Conservation (phyloP, 208 protist genomes). For the Trypanosoma brucei region DNA sequence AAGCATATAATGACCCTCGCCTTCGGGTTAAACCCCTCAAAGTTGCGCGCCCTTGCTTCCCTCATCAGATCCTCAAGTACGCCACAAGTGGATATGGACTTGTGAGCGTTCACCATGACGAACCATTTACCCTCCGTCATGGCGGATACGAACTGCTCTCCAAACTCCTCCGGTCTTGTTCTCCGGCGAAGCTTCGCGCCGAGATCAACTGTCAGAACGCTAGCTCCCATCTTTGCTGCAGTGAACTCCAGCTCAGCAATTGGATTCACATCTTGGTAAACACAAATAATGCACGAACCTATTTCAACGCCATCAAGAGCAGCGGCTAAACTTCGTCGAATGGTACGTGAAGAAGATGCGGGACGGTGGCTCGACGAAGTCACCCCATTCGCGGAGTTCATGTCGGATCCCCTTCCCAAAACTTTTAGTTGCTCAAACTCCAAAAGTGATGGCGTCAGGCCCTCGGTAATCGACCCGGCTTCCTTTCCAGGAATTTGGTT, state of each 20-base stretch:
- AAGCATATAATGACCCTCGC: constrained; percentile 61
- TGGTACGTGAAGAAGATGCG: constrained; percentile 3
- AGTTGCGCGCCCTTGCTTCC: constrained; percentile 48
- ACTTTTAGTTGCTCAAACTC: constrained; percentile 78
- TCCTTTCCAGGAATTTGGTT: neutral
- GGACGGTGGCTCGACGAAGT: neutral
- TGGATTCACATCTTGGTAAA: constrained; percentile 72
- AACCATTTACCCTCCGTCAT: constrained; percentile 72
- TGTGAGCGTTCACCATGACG: constrained; percentile 74
- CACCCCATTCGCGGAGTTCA: neutral
- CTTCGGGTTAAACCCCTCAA: constrained; percentile 51
- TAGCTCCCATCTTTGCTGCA: constrained; percentile 29
- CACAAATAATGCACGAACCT: constrained; percentile 63
- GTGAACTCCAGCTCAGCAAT: constrained; percentile 79
- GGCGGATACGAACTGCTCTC: constrained; percentile 46
- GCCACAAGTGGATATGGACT: constrained; percentile 70
- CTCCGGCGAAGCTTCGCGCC: constrained; percentile 72
- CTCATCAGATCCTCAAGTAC: constrained; percentile 58
- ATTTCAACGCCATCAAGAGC: constrained; percentile 43
- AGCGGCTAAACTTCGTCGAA: constrained; percentile 27
- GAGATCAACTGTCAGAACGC: constrained; percentile 52
- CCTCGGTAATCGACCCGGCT: neutral
- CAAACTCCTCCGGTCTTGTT: constrained; percentile 52
- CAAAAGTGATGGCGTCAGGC: constrained; percentile 21
- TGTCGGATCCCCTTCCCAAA: constrained; percentile 32